Percentiles rank a stretch among this genome's conserved stretches.
These are phyloP conservation scores for Hypsizygus marmoreus DNA, from an alignment of 768 basidiomycete species.

Conservation along the genomic window DNA sequence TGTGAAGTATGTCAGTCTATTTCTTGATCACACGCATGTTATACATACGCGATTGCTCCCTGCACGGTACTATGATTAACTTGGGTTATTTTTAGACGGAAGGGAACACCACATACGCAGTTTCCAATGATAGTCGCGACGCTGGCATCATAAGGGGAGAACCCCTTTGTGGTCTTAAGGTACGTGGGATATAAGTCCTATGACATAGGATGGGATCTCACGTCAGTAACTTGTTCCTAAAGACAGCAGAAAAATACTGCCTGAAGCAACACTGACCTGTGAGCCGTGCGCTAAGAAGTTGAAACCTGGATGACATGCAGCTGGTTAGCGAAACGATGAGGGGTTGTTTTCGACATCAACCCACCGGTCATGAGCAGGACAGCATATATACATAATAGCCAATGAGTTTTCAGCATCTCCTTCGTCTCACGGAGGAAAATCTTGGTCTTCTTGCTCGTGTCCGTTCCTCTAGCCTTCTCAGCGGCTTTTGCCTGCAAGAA, in stretches of 20 bases:
- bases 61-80: neutral
- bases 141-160: constrained; percentile 49
- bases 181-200: constrained; percentile 68
- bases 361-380: constrained; percentile 35
- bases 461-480: constrained; percentile 59
- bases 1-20: constrained; percentile 3
- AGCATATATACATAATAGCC: constrained; percentile 82
- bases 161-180: constrained; percentile 52
- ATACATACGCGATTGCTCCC: constrained; percentile 23
- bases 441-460: constrained; percentile 58
- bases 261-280: constrained; percentile 38
- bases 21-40: neutral
- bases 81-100: neutral
- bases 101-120: constrained; percentile 31
- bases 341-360: neutral
- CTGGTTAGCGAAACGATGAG: neutral
- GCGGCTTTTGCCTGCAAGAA: constrained; percentile 68
- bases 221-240: constrained; percentile 25
- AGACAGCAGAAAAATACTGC: neutral
- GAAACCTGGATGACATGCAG: constrained; percentile 36
- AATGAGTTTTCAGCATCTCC: constrained; percentile 79
- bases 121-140: constrained; percentile 71
- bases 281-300: constrained; percentile 60
- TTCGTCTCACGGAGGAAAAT: constrained; percentile 74
- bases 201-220: constrained; percentile 5